Base-by-base conservation (phyloP, 768 basidiomycete genomes). In the Amanita rubescens region DNA sequence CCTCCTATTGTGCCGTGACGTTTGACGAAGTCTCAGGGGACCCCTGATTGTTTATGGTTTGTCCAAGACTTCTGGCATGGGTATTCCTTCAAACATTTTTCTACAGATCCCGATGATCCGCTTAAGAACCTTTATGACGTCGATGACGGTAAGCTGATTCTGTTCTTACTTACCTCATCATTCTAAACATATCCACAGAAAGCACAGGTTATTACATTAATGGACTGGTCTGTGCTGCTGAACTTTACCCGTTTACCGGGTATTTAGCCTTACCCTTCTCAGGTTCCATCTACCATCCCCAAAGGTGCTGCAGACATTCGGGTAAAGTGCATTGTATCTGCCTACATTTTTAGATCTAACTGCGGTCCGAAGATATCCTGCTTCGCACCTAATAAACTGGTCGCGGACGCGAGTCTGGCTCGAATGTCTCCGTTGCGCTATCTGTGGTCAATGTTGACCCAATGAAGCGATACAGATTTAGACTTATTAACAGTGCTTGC, bases 21-120 rank as follows among this genome's bases (percentile, higher is more conserved):
- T 44, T 55, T 58, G 41, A 55, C 59, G 10, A 65, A 74, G 76
- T 58, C 74, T 73, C 51, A 75, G 77, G 34, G 77, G 76, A 1
- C 65, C 71, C 5, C 37, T 74, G 22, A 60, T 75, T 24, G 58
- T 75, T 6, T 72, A 63, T 10, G 71, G 48, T 49, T 11, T 34
- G 48, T 22, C 17, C 19, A 34, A n/a, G n/a, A n/a, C n/a, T n/a
- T n/a, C 71, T 53, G 68, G 67, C 5, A 56, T 62, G 34, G n/a
- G 44, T n/a, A n/a, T n/a, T n/a, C n/a, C n/a, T n/a, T n/a, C n/a
- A n/a, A n/a, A 57, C 70, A 57, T 65, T 38, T 69, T 37, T 27
- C 19, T 27, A 33, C 38, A 57, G 69, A 71, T 17, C 65, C 62
- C 11, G 41, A 55, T 24, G 64, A 65, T 42, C 64, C 63, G 19